Evolutionary conservation across 2,329 filamentous ascomycete species (phyloP).

Genomic region (Ascochyta koolunga): DNA sequence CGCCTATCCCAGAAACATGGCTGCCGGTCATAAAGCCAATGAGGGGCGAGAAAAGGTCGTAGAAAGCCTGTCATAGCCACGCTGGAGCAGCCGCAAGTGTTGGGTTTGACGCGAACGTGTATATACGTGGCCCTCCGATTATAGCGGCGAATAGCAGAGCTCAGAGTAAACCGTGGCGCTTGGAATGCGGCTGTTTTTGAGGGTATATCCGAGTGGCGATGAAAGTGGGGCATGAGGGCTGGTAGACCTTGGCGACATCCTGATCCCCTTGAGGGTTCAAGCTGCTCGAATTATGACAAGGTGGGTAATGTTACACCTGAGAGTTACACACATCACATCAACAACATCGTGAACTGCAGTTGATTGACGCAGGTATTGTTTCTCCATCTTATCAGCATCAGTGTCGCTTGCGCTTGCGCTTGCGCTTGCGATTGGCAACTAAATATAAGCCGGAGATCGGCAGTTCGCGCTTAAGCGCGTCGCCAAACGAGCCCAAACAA

Average conservation of each 20-base stretch:
- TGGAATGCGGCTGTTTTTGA: conserved; percentile 1
- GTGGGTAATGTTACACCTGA: neutral
- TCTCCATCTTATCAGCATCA: conserved; percentile 19
- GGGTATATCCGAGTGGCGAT: neutral
- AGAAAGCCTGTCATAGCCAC: conserved; percentile 22
- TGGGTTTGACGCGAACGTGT: conserved; percentile 4
- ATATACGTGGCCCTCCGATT: conserved; percentile 26
- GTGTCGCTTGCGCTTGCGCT: conserved; percentile 12
- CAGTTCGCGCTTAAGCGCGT: conserved; percentile 24
- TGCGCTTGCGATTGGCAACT: conserved; percentile 9
- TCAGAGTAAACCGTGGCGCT: conserved; percentile 3
- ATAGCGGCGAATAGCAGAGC: conserved; percentile 3
- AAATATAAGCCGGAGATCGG: conserved; percentile 18
- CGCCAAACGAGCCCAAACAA: conserved; percentile 16
- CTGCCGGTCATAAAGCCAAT: conserved; percentile 19
- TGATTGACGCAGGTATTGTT: conserved; percentile 14
- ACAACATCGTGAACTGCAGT: conserved; percentile 11
- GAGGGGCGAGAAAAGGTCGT: conserved; percentile 6
- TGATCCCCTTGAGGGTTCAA: neutral
- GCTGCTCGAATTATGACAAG: neutral
- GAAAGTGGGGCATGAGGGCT: conserved; percentile 1
- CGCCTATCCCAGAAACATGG: conserved; percentile 15
- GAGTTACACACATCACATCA: neutral
- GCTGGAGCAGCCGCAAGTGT: conserved; percentile 16
- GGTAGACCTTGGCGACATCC: neutral